Evolutionary conservation across 169 alveolate species (phyloP).

Genomic region (Plasmodium gonderi): DNA sequence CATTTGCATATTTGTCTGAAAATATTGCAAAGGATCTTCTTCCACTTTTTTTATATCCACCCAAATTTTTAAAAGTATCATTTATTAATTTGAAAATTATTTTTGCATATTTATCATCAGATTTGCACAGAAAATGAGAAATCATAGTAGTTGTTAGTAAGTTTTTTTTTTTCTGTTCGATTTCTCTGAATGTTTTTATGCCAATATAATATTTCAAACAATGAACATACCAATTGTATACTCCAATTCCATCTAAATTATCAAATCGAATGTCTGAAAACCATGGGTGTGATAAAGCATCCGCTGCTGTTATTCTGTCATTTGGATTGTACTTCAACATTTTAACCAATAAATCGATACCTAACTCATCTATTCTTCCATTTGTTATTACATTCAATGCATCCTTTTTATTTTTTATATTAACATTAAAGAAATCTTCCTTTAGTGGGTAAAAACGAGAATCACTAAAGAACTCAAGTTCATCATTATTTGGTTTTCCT

Average conservation of each 20-base stretch:
- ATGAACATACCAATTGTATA: conserved; percentile 85
- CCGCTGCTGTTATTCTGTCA: conserved; percentile 95
- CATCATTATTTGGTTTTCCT: conserved; percentile 90
- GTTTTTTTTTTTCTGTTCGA: conserved; percentile 83
- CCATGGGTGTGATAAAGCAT: conserved; percentile 96
- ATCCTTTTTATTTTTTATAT: conserved; percentile 77
- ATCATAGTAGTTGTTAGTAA: conserved; percentile 83
- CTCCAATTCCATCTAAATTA: conserved; percentile 86
- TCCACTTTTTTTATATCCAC: conserved; percentile 74
- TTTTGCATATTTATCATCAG: conserved; percentile 69
- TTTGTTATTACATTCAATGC: conserved; percentile 78
- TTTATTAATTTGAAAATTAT: conserved; percentile 51
- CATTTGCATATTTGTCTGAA: conserved; percentile 66
- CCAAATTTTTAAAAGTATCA: conserved; percentile 72
- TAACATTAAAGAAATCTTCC: conserved; percentile 80
- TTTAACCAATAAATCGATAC: conserved; percentile 91
- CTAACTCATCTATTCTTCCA: conserved; percentile 82
- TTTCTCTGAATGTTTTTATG: conserved; percentile 78
- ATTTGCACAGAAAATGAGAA: conserved; percentile 83
- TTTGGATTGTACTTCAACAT: conserved; percentile 94
- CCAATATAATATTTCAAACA: conserved; percentile 86
- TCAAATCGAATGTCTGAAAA: conserved; percentile 87
- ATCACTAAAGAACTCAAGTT: conserved; percentile 86
- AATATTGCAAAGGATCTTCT: conserved; percentile 73
- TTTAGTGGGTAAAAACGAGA: conserved; percentile 85